phyloP scores from a whole-genome alignment of 352 stramenopile genomes.

The Globisporangium cystogenes region DNA sequence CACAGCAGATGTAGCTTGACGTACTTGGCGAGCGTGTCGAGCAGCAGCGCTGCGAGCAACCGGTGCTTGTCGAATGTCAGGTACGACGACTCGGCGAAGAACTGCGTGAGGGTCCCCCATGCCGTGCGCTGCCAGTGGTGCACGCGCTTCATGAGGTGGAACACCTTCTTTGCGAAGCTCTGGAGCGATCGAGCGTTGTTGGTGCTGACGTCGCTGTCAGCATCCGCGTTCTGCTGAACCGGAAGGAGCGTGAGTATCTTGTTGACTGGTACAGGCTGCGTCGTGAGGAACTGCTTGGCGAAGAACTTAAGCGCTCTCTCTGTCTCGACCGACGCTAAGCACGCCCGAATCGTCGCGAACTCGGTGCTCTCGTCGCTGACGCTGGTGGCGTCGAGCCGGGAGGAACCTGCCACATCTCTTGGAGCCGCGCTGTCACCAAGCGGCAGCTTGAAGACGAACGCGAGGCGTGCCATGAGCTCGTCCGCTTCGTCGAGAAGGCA shows the following conservation, averaged over 20 bases:
- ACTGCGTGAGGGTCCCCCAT: slow-evolving; percentile 41
- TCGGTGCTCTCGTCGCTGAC: background rate
- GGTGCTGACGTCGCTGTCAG: slow-evolving; percentile 7
- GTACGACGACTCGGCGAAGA: slow-evolving; percentile 22
- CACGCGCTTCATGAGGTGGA: slow-evolving; percentile 59
- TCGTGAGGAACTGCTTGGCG: slow-evolving; percentile 34
- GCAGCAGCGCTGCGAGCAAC: slow-evolving; percentile 41
- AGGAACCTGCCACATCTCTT: background rate
- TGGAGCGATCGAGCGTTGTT: slow-evolving; percentile 16
- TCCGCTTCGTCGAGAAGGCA: slow-evolving; percentile 55
- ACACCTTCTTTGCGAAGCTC: slow-evolving; percentile 19
- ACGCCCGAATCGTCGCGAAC: background rate
- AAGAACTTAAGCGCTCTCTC: slow-evolving; percentile 25
- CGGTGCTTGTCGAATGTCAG: slow-evolving; percentile 53
- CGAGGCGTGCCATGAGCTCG: slow-evolving; percentile 45
- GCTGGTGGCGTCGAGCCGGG: background rate
- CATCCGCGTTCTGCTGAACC: slow-evolving; percentile 20
- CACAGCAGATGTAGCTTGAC: slow-evolving; percentile 60
- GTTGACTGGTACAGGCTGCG: slow-evolving; percentile 11
- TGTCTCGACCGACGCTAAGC: slow-evolving; percentile 2
- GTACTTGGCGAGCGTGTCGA: slow-evolving; percentile 44
- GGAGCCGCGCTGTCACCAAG: background rate
- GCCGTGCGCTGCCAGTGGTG: slow-evolving; percentile 56
- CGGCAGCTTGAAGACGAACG: slow-evolving; percentile 20
- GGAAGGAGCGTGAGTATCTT: slow-evolving; percentile 20